Percentiles rank a stretch among this genome's conserved stretches.
Evolutionary conservation across 2,329 filamentous ascomycete genomes (phyloP).

Genomic region (Sporothrix curviconia): DNA sequence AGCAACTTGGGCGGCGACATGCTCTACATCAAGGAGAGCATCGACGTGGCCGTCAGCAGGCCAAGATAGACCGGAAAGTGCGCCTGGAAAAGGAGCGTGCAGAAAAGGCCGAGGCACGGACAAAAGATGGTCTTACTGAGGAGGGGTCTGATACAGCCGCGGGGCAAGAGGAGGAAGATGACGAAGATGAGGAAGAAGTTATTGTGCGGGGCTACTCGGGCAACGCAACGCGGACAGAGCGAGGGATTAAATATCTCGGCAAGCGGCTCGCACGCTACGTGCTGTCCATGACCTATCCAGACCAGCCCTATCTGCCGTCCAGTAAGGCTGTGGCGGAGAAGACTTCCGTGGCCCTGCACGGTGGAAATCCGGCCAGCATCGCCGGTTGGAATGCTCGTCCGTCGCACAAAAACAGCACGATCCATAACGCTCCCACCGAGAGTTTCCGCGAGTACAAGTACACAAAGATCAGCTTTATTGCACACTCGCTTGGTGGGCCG

Average conservation of each 20-base stretch:
- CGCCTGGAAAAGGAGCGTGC: constrained; percentile 44
- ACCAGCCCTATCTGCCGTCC: constrained; percentile 76
- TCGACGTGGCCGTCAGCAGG: constrained; percentile 76
- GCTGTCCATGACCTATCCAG: constrained; percentile 82
- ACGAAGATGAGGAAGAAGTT: constrained; percentile 72
- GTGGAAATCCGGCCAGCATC: neutral
- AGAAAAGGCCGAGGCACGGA: constrained; percentile 14
- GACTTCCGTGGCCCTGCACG: constrained; percentile 29
- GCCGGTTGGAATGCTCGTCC: constrained; percentile 20
- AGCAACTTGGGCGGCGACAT: constrained; percentile 95
- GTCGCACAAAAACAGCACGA: constrained; percentile 43
- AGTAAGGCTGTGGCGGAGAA: constrained; percentile 44
- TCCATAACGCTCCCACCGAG: constrained; percentile 33
- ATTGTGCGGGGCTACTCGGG: constrained; percentile 85
- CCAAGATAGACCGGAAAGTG: constrained; percentile 60
- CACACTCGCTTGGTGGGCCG: constrained; percentile 82
- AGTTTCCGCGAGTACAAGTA: constrained; percentile 63
- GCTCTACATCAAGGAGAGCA: constrained; percentile 95
- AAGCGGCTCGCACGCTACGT: constrained; percentile 91
- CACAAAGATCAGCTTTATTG: constrained; percentile 91
- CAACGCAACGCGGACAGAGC: constrained; percentile 85
- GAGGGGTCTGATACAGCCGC: constrained; percentile 27
- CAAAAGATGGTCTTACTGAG: neutral
- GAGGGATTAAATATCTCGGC: constrained; percentile 92
- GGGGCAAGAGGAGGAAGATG: constrained; percentile 23